These are phyloP conservation scores for Phylloporus gajari DNA, from an alignment of 1,284 basidiomycete genomes.

Conservation along the genomic window DNA sequence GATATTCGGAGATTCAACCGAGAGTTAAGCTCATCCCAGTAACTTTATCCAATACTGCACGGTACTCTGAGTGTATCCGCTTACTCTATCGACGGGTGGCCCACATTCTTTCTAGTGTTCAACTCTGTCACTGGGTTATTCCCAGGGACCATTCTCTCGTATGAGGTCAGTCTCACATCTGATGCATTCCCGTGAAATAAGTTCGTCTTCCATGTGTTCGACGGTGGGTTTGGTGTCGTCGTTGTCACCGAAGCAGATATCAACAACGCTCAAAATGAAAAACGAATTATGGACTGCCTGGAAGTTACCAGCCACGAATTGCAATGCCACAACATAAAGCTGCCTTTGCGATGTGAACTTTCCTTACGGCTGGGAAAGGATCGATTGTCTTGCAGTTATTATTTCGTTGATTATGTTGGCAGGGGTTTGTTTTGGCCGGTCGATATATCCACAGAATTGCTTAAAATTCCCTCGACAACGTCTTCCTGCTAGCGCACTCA, in stretches of 20 bases:
- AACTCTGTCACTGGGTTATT: conserved; percentile 17
- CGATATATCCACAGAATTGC: conserved; percentile 47
- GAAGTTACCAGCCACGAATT: conserved; percentile 45
- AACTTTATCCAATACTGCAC: conserved; percentile 27
- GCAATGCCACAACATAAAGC: conserved; percentile 39
- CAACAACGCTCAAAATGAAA: conserved; percentile 45
- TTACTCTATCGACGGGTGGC: background rate
- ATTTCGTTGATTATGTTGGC: conserved; percentile 60
- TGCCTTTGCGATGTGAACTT: conserved; percentile 55
- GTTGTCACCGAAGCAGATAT: conserved; percentile 62
- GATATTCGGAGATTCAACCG: no score
- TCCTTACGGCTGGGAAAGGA: conserved; percentile 57
- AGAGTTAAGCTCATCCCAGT: conserved; percentile 30
- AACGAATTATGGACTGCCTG: conserved; percentile 48
- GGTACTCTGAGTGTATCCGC: conserved; percentile 24
- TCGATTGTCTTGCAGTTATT: conserved; percentile 58
- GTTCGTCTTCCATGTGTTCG: conserved; percentile 18
- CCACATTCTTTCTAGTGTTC: conserved; percentile 25
- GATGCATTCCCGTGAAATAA: conserved; percentile 14
- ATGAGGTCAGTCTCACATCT: conserved; percentile 15
- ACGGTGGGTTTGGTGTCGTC: conserved; percentile 38
- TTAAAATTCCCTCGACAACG: conserved; percentile 54
- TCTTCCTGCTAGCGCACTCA: conserved; percentile 40
- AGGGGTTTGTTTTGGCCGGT: conserved; percentile 64
- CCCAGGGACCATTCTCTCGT: conserved; percentile 21